Evolutionary conservation across 2,329 filamentous ascomycete genomes (phyloP), one percentile per base, ranked within the genome.

Genomic region (Arthrinium phaeospermum): DNA sequence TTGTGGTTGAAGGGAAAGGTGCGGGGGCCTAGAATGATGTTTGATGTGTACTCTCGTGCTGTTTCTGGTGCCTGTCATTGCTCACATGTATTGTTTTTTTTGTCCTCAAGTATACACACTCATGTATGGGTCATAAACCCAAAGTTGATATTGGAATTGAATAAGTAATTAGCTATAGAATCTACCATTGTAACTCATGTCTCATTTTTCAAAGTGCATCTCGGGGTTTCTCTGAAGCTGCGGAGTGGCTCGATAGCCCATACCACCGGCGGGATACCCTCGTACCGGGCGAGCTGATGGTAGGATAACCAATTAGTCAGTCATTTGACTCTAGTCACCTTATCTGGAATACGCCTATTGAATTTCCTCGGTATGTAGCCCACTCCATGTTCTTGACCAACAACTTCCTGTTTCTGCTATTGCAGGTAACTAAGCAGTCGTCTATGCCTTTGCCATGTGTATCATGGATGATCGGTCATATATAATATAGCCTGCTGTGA

Each of bases 81-180:
- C 57, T 41, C 8, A 37, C 10, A 64, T 64, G 19, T 41, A 41
- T 41, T 24, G 10, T n/a, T 19, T n/a, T 41, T n/a, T 64, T 41
- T 41, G 57, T n/a, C 10, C 19, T 64, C 8, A 64, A 24, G 57
- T 41, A 64, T 41, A 64, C 34, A 64, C 30, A 64, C 53, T 41
- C 34, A 64, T 64, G 57, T 14, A 64, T n/a, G 57, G 57, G 57
- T 37, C 4, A 2, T 13, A 64, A 37, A 12, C 57, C 57, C 57
- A n/a, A 64, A 64, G 30, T 64, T 12, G 57, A 64, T 64, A 41
- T 41, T 41, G 22, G 8, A 64, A 64, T 64, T 64, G 57, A 37
- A n/a, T 6, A 41, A 14, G 13, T 64, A 41, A 14, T n/a, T 64
- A n/a, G 22, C 5, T 24, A 13, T 14, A 41, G 22, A 24, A 12